A percentile compares a stretch with the other conserved stretches of the same genome.
Conservation (phyloP, 257 asterid genomes). For the Solanum clarkiae region DNA sequence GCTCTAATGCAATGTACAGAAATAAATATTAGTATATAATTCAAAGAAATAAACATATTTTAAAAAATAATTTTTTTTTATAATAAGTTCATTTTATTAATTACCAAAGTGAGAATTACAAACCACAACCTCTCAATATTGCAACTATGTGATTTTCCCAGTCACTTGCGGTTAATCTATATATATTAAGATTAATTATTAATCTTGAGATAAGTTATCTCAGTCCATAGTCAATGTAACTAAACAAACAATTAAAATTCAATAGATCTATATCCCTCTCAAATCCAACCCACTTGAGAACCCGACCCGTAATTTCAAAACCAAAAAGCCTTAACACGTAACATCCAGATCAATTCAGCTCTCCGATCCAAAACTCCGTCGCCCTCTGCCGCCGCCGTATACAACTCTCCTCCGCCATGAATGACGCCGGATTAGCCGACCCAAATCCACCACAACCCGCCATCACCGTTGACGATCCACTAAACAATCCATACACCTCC, state of each 20-base stretch:
- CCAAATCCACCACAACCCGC: constrained; percentile 1
- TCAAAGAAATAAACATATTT: neutral
- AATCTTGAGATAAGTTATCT: too few relatives aligned
- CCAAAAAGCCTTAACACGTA: neutral
- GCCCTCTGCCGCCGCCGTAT: neutral
- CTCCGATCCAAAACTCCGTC: neutral
- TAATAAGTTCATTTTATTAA: too few relatives aligned
- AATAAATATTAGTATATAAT: neutral
- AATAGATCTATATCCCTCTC: neutral
- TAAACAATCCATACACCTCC: constrained; percentile 42
- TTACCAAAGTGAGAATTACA: too few relatives aligned
- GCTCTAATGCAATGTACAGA: neutral
- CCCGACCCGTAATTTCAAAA: neutral
- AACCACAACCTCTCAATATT: too few relatives aligned
- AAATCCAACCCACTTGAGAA: neutral
- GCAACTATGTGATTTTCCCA: too few relatives aligned
- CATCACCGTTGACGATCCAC: constrained; percentile 30
- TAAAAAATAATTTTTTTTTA: too few relatives aligned
- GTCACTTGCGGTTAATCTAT: too few relatives aligned
- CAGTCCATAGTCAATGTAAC: accelerated
- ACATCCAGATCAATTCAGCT: neutral
- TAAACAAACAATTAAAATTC: neutral
- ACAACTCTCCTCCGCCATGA: neutral
- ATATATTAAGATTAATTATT: too few relatives aligned
- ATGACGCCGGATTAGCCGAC: neutral